Base-by-base conservation (phyloP, 1,284 basidiomycete genomes). In the Rhodotorula sp. region DNA sequence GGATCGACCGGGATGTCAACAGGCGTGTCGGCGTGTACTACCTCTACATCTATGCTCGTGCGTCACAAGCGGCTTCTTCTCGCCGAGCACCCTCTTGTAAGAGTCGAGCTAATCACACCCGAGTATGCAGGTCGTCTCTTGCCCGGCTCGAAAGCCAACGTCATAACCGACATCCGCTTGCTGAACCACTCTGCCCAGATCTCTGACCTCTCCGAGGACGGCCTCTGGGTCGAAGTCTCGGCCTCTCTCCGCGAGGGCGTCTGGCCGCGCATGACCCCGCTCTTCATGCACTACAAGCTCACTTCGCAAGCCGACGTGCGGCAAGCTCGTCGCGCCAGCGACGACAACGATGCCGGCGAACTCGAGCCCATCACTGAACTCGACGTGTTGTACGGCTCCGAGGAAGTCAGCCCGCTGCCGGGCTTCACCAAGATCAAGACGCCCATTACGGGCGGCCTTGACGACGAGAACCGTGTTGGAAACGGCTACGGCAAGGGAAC, bases 381-480 rank as follows among this genome's bases (percentile, higher is more conserved):
- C n/a, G 92, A 95, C 79, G 85, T 95, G 3, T 81, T 91, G 0
- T 95, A 88, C 78, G 93, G 93, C 5, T 88, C 90, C 62, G 88
- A 48, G 23, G 70, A 76, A 54, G 66, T 89, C 66, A 84, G 86
- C 10, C 87, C 91, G 0, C 92, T 91, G 87, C 93, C 88, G 76
- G 93, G 92, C 0, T 96, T 93, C 79, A 86, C 91, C 76, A 88
- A 86, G 76, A 78, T 93, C 34, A 78, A 77, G 0, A 81, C 86
- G 3, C 85, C 89, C 10, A 84, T 87, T 23, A 79, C 79, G 16
- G 78, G 78, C 10, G 77, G 80, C 39, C 70, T 68, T 21, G 67
- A 72, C 52, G 62, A 79, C 72, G 21, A 77, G 73, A 65, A 80
- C 78, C 71, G 81, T 12, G 54, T 65, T 23, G 68, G 65, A 1